These are phyloP conservation scores for Xylaria multiplex DNA, from an alignment of 2,329 filamentous ascomycete species.

Conservation along the genomic window DNA sequence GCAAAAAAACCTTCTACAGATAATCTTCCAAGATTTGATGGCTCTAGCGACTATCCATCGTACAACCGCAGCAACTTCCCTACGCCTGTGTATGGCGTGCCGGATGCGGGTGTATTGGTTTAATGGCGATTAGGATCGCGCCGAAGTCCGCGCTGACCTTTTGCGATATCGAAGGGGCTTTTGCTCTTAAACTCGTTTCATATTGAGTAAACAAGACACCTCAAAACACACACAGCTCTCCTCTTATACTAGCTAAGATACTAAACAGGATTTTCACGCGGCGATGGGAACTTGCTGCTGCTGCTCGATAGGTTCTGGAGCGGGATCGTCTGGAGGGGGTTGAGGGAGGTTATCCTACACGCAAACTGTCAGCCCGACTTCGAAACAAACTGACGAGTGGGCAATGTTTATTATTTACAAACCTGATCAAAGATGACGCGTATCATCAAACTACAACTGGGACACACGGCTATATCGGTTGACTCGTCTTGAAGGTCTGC, in stretches of 20 bases:
- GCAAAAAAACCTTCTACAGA: neutral
- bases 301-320: conserved; percentile 40
- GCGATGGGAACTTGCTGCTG: conserved; percentile 46
- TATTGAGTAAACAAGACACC: neutral
- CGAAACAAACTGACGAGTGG: neutral
- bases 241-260: conserved; percentile 9
- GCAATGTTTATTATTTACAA: conserved; percentile 47
- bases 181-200: conserved; percentile 7
- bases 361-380: conserved; percentile 24
- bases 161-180: conserved; percentile 13
- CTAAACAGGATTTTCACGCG: conserved; percentile 39
- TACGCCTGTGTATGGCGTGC: conserved; percentile 1
- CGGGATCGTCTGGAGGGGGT: conserved; percentile 45
- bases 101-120: conserved; percentile 1
- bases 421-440: conserved; percentile 91
- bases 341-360: conserved; percentile 47
- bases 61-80: neutral
- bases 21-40: neutral
- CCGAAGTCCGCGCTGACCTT: conserved; percentile 1
- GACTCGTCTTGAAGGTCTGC: conserved; percentile 86
- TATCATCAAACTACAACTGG: conserved; percentile 97
- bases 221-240: neutral
- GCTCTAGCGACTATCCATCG: neutral
- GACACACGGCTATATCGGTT: conserved; percentile 91
- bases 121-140: neutral